phyloP scores from a whole-genome alignment of 148 eudicot genomes.

The Rheum nobile region DNA sequence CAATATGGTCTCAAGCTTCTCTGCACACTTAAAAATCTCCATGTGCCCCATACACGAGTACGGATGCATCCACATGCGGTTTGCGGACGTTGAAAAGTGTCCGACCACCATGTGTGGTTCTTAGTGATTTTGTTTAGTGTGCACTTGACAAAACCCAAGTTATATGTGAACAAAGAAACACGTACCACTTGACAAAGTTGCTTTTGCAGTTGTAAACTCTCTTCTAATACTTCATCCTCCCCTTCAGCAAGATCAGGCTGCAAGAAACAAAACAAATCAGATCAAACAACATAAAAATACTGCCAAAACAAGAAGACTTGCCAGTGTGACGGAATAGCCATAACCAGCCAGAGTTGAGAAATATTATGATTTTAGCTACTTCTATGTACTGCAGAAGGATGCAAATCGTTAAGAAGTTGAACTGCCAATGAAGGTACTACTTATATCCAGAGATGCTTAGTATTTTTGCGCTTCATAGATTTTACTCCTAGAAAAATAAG shows the following conservation, averaged over 20 bases:
- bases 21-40: neutral
- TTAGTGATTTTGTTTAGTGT: neutral
- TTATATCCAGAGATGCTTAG: neutral
- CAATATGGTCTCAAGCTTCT: neutral
- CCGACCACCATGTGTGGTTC: neutral
- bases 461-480: neutral
- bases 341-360: neutral
- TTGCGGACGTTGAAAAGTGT: neutral
- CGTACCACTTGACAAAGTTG: constrained; percentile 53
- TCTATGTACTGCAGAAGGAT: neutral
- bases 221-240: constrained; percentile 55
- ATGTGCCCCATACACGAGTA: neutral
- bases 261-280: neutral
- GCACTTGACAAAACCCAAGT: neutral
- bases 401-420: neutral
- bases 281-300: constrained; percentile 4
- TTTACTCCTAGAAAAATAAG: neutral
- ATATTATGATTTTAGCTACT: neutral
- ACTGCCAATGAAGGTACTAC: neutral
- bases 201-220: constrained; percentile 46
- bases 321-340: neutral
- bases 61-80: neutral
- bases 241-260: constrained; percentile 86
- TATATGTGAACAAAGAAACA: neutral
- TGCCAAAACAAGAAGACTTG: neutral